phyloP scores from a whole-genome alignment of 176 grass and related monocot species.

The Oryza meyeriana region DNA sequence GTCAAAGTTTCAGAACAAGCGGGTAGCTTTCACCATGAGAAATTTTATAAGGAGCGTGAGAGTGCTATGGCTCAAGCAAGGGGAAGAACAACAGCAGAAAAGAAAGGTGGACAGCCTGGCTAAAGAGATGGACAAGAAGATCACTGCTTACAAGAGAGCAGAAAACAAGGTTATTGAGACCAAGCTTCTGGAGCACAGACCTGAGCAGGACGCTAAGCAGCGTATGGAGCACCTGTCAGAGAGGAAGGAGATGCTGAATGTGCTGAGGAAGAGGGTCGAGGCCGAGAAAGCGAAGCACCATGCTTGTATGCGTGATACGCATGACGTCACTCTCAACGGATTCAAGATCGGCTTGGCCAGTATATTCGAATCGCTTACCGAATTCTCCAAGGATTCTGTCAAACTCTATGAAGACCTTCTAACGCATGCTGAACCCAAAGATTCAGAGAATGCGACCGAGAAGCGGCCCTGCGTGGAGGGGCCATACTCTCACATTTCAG shows the following conservation, averaged over 20 bases:
- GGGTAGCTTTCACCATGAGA: conserved; percentile 55
- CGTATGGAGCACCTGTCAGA: conserved; percentile 65
- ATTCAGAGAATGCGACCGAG: conserved; percentile 36
- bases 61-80: conserved; percentile 88
- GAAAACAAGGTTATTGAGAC: conserved; percentile 86
- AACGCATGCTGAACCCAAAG: conserved; percentile 18
- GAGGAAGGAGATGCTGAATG: conserved; percentile 67
- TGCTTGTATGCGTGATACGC: conserved; percentile 68
- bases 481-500: conserved; percentile 19
- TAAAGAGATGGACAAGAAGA: conserved; percentile 73
- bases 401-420: conserved; percentile 69
- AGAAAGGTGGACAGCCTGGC: conserved; percentile 80
- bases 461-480: conserved; percentile 30
- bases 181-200: conserved; percentile 70
- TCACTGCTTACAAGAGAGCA: conserved; percentile 65
- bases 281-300: conserved; percentile 75
- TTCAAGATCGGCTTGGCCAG: conserved; percentile 87
- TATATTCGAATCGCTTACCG: conserved; percentile 73
- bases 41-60: conserved; percentile 78
- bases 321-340: conserved; percentile 83
- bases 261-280: conserved; percentile 58
- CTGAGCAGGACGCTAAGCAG: conserved; percentile 63
- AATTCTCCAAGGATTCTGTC: conserved; percentile 69
- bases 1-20: conserved; percentile 52
- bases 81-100: conserved; percentile 86